These are phyloP conservation scores for Lactifluus pinguis DNA, from an alignment of 768 basidiomycete genomes.

Conservation along the genomic window DNA sequence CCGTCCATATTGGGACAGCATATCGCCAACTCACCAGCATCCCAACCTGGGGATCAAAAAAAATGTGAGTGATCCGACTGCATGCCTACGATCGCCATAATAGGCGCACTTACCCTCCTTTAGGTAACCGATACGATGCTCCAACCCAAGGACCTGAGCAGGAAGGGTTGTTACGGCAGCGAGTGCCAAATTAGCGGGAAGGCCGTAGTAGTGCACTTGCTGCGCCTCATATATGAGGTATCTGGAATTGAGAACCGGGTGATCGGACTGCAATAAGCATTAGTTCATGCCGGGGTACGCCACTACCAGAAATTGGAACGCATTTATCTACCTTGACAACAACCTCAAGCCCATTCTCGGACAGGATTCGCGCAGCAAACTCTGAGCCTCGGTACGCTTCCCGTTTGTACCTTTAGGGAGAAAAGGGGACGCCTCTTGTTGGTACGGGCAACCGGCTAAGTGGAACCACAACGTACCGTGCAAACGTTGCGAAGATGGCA, in stretches of 20 bases:
- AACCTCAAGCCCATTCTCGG: slow-evolving; percentile 47
- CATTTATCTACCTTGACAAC: slow-evolving; percentile 44
- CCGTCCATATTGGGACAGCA: neutral
- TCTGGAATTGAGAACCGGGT: slow-evolving; percentile 50
- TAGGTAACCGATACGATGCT: slow-evolving; percentile 62
- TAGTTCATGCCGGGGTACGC: neutral
- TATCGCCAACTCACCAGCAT: slow-evolving; percentile 40
- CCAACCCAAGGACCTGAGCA: slow-evolving; percentile 54
- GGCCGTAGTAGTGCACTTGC: slow-evolving; percentile 58
- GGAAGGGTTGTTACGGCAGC: slow-evolving; percentile 57
- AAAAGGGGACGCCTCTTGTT: neutral
- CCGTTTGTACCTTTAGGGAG: slow-evolving; percentile 35
- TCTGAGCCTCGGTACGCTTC: slow-evolving; percentile 59
- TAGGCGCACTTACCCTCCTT: slow-evolving; percentile 40
- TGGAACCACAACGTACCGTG: slow-evolving; percentile 29
- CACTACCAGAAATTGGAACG: neutral
- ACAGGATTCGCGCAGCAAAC: slow-evolving; percentile 52
- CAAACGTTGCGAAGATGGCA: slow-evolving; percentile 75
- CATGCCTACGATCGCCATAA: slow-evolving; percentile 47
- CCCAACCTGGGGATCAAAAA: slow-evolving; percentile 41
- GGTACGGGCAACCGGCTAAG: slow-evolving; percentile 5
- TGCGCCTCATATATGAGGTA: slow-evolving; percentile 65
- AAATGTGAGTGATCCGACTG: neutral
- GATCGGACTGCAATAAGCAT: slow-evolving; percentile 30
- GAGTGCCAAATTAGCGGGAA: slow-evolving; percentile 45